Base-by-base conservation (phyloP, 441 rosid species). In the Erodium chrysanthum region DNA sequence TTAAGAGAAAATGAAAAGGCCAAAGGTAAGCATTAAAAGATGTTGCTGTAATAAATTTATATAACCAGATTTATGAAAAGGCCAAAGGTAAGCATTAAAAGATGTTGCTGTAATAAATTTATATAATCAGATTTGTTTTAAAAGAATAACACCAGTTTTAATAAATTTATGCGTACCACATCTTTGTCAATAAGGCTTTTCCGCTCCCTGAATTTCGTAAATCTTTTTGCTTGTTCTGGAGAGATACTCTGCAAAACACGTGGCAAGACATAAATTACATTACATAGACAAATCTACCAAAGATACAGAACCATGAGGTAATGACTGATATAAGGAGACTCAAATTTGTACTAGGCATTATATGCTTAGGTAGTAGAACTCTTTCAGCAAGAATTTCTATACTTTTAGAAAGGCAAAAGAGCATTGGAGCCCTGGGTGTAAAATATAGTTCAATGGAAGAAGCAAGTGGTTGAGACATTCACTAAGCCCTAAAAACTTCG, bases 141-240 rank as follows among this genome's bases (percentile, higher is more conserved):
- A 29, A 64, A 17, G 3, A 59, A 25, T 58, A 33, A 60, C 60
- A 70, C 31, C 9, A 17, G 0, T 8, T 7, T 29, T 29, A 6
- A 62, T 65, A 76, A 61, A 63, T 72, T 72, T 74, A 71, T 71
- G 74, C 88, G 71, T 84, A 94, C 99, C 94, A 94, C 97, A 71
- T 94, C 97, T 84, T 91, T 94, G 73, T 91, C 97, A 69, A 91
- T 78, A 72, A 85, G 90, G 71, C 96, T 91, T 78, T 84, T 94
- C 81, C 97, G 83, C 85, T 94, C 99, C 81, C 96, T 84, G 81
- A 84, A 94, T 75, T 94, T 94, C n/a, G 96, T 79, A 81, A 89
- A 94, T 73, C 94, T 87, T 82, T 82, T 94, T 69, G 96, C 97
- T 79, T 94, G 99, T 66, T 82, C 96, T 64, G 85, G 78, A 54